phyloP scores from a whole-genome alignment of 1,284 basidiomycete genomes.

The Papiliotrema nemorosa region DNA sequence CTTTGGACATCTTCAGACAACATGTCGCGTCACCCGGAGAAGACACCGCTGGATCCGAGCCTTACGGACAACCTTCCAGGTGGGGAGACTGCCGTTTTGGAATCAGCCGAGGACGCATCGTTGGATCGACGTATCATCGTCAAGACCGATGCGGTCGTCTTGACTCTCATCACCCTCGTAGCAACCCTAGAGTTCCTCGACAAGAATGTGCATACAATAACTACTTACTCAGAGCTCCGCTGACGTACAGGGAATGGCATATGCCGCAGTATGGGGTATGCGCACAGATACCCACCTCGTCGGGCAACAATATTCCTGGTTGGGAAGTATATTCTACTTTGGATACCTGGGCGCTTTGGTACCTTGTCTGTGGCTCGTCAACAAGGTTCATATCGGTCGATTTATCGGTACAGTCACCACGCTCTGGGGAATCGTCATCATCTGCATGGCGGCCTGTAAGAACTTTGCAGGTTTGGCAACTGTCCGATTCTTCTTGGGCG shows the following conservation, averaged over 20 bases:
- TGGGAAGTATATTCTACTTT: conserved; percentile 12
- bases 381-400: conserved; percentile 5
- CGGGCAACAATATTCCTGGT: conserved; percentile 12
- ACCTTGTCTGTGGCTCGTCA: conserved; percentile 6
- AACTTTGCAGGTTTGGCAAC: conserved; percentile 13
- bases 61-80: not conserved
- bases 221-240: not conserved
- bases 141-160: conserved; percentile 3
- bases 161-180: conserved; percentile 3
- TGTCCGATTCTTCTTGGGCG: conserved; percentile 18
- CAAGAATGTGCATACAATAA: not conserved
- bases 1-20: no score
- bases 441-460: conserved; percentile 14
- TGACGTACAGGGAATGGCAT: not conserved
- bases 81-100: not conserved
- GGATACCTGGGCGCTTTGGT: conserved; percentile 7
- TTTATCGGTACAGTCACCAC: conserved; percentile 5
- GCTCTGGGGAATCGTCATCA: not conserved
- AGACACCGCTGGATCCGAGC: not conserved
- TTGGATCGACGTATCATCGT: not conserved
- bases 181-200: conserved; percentile 8
- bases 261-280: conserved; percentile 6
- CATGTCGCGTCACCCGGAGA: no score
- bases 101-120: not conserved
- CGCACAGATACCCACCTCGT: conserved; percentile 3